Conservation (phyloP, 2,329 filamentous ascomycete genomes). For the Chrysoporthe austroafricana region DNA sequence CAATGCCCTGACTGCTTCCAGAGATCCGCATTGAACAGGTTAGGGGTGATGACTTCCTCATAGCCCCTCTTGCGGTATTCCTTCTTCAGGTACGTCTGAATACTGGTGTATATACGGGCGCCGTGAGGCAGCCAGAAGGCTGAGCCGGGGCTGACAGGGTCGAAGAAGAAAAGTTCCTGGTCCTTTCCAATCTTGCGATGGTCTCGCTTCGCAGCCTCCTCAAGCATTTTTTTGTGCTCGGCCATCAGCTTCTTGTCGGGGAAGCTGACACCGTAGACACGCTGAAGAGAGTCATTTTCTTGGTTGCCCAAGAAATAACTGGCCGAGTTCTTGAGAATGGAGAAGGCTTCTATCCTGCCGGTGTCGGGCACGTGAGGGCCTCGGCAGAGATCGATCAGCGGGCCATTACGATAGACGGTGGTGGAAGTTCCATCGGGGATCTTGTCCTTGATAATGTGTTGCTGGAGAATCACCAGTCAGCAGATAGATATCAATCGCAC, state of each 20-base stretch:
- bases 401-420: constrained; percentile 93
- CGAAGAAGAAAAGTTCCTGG: constrained; percentile 97
- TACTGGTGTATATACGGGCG: constrained; percentile 88
- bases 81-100: constrained; percentile 78
- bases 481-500: not conserved
- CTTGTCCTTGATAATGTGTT: constrained; percentile 94
- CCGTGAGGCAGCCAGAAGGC: constrained; percentile 93
- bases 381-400: constrained; percentile 91
- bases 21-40: constrained; percentile 91
- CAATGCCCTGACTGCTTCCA: constrained; percentile 97
- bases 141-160: constrained; percentile 89
- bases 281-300: constrained; percentile 91
- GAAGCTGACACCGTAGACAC: constrained; percentile 94
- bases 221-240: constrained; percentile 91
- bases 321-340: constrained; percentile 76
- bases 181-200: constrained; percentile 93
- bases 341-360: constrained; percentile 90
- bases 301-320: constrained; percentile 91
- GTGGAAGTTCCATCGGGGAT: constrained; percentile 86
- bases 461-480: constrained; percentile 49
- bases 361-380: constrained; percentile 95
- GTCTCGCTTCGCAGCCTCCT: constrained; percentile 97
- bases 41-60: constrained; percentile 92
- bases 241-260: constrained; percentile 95
- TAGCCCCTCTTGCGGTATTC: constrained; percentile 95